Evolutionary conservation across 2,329 filamentous ascomycete species (phyloP), one percentile per base, ranked within the genome.

Genomic region (Epichloe baconii): DNA sequence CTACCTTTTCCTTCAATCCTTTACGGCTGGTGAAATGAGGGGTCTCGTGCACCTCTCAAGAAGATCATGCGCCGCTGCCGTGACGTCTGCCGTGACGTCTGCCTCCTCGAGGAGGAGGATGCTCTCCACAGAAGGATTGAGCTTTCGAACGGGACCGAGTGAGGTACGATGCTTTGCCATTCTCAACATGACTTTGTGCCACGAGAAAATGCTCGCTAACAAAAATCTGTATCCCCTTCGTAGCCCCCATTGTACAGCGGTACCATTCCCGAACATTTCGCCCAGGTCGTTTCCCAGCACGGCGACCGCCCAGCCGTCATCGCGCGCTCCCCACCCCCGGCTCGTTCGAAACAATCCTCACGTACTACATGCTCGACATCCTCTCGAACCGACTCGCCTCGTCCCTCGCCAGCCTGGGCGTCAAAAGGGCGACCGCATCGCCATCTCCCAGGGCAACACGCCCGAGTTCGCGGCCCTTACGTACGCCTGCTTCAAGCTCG

Each of bases 401-500:
- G 48, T 86, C 87, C 0, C 70, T 96, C 15, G 69, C 76, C 23
- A 78, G 78, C 0, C 70, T 84, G 0, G 88, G 88, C 3, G 86
- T 96, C 1, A 74, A 70, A 94, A 90, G 61, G 89, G 88, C 5
- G 85, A 94, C 63, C 78, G 88, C 35, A 86, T 97, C 11, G 90
- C 87, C 14, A 81, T 96, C 26, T 91, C 84, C 54, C 71, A 96
- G 48, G 91, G 91, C 15, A 97, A 95, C 67, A 83, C 82, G 42
- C 72, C 84, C 58, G 89, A 95, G 66, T 91, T 88, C 64, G 88
- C 87, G 3, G 83, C 84, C 47, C 76, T 93, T 19, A 91, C 85
- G 5, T 97, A 97, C 68, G 90, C 90, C 1, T 67, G 93, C 50
- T 95, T 91, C 73, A 97, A 97, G 68, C 77, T 97, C 10, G 93